Base-by-base conservation (phyloP, 2,329 filamentous ascomycete species). In the Sordariomycetes sp. region DNA sequence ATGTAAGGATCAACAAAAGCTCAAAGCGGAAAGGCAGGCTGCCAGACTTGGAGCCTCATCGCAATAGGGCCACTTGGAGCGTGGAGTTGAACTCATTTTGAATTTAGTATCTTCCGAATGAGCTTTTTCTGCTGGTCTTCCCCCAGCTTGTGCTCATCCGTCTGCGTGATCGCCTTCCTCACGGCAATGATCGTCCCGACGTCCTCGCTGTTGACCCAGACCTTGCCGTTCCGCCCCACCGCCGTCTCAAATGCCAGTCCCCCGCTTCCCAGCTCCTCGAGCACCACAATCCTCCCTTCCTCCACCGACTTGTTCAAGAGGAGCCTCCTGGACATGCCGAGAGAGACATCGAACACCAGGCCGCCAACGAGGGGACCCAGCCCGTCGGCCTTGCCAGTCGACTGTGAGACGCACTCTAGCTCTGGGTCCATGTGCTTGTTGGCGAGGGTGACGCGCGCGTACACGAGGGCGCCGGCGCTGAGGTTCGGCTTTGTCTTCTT, bases 231-330 rank as follows among this genome's bases (percentile, higher is more conserved):
- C 67, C 90, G 83, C 20, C 94, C 94, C 10, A 96, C 89, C 0
- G 93, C 93, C 60, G 95, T 89, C 76, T 99, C 94, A 70, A 97
- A 99, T 22, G 88, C 85, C 16, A 96, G 72, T 58, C 90, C 93
- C 59, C 86, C 85, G 3, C 68, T 71, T 3, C 87, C 92, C 16
- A 97, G 74, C 67, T 90, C 88, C 62, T 96, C 89, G 59, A 97
- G 72, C 28, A 97, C 79, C 3, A 85, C 81, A 8, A 96, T 71
- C 24, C 81, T 82, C 18, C 86, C 87, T 57, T 81, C 78, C 56
- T 82, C 79, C 16, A 76, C 77, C 50, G 80, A 79, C 65, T 81
- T 82, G 55, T 81, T 78, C 73, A 83, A 80, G 72, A 97, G 79
- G 62, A 96, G 72, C 57, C 92, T 79, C 58, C 91, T 80, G n/a